A percentile compares a stretch with the other conserved stretches of the same genome.
Conservation (phyloP, 257 asterid genomes). For the Ballota nigra region DNA sequence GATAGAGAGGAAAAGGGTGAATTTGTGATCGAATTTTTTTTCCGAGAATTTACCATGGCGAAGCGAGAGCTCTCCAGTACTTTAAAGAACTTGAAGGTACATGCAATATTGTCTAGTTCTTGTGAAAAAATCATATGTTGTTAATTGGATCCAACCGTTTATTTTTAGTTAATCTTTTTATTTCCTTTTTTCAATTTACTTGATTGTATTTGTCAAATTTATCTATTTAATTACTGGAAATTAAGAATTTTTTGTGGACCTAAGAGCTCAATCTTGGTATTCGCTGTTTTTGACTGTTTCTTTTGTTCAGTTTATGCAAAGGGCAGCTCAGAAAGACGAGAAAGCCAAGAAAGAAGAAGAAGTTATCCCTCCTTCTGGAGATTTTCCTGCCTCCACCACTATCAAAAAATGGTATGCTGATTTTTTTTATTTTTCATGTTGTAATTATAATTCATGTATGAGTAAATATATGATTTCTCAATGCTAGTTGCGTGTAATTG, state of each 20-base stretch:
- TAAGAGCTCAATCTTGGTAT: background rate
- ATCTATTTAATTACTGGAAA: conserved; percentile 3
- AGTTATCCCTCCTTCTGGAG: conserved; percentile 47
- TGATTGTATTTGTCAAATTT: background rate
- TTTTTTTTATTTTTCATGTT: background rate
- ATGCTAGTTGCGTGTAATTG: background rate
- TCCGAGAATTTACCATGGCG: conserved; percentile 50
- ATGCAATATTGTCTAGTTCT: background rate
- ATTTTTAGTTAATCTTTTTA: conserved; percentile 1
- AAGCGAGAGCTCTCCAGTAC: conserved; percentile 84
- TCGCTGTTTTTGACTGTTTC: background rate
- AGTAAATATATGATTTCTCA: background rate
- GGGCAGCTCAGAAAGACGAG: conserved; percentile 69
- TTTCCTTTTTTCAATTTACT: background rate
- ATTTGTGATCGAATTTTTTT: background rate
- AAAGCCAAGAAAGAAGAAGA: conserved; percentile 46
- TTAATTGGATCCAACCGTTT: background rate
- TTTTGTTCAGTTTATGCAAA: conserved; percentile 87
- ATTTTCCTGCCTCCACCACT: conserved; percentile 44
- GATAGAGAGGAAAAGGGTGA: background rate
- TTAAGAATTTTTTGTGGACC: conserved; percentile 4
- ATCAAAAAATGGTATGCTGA: conserved; percentile 64
- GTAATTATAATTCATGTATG: background rate
- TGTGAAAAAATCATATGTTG: background rate
- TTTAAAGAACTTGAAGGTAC: conserved; percentile 84